phyloP scores from a whole-genome alignment of 371 early-diverging fungal genomes.

The Gilbertella persicaria region DNA sequence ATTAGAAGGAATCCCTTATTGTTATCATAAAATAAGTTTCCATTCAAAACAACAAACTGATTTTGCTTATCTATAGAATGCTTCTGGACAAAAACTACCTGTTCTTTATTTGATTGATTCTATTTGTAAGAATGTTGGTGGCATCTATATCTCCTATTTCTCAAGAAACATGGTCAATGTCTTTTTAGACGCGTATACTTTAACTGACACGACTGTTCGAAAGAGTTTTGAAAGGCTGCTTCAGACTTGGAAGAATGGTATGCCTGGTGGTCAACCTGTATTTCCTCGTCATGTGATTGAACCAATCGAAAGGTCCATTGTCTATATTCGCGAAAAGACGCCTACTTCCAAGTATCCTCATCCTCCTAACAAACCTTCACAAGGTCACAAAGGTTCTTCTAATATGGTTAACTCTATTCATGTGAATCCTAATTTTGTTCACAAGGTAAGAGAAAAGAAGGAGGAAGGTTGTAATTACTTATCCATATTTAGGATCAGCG shows the following conservation, averaged over 20 bases:
- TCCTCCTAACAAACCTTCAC: constrained; percentile 15
- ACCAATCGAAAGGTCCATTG: constrained; percentile 58
- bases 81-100: constrained; percentile 80
- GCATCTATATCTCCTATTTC: constrained; percentile 71
- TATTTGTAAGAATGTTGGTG: constrained; percentile 90
- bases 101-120: constrained; percentile 91
- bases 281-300: constrained; percentile 60
- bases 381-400: constrained; percentile 1
- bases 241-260: constrained; percentile 81
- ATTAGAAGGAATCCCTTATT: too few relatives aligned
- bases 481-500: constrained; percentile 7
- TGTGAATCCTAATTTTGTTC: constrained; percentile 64
- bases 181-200: constrained; percentile 75
- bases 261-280: constrained; percentile 61
- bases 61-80: constrained; percentile 55
- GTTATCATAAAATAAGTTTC: too few relatives aligned
- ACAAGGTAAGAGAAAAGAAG: constrained; percentile 38
- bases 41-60: too few relatives aligned
- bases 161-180: constrained; percentile 65
- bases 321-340: constrained; percentile 38
- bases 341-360: constrained; percentile 24
- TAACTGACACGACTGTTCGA: constrained; percentile 62
- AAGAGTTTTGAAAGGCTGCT: constrained; percentile 74
- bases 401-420: constrained; percentile 44
- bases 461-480: neutral